phyloP scores from a whole-genome alignment of 2,329 filamentous ascomycete species.

The Aureobasidium zeae region DNA sequence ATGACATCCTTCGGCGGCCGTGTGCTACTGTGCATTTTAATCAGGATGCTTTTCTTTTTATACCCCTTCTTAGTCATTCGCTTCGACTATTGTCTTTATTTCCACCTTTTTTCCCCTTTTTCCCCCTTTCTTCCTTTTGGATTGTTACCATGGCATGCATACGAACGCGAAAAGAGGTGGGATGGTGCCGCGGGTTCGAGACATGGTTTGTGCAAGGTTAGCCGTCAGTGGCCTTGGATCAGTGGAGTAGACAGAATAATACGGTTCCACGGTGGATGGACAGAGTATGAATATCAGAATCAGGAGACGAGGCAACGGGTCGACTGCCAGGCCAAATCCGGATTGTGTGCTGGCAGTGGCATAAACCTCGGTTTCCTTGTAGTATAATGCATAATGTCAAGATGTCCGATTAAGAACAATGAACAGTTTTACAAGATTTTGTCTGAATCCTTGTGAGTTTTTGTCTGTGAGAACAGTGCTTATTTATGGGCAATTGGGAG shows the following conservation, averaged over 20 bases:
- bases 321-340: not conserved
- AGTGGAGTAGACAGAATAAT: constrained; percentile 3
- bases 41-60: not conserved
- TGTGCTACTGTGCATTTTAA: not conserved
- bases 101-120: not conserved
- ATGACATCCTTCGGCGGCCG: not conserved
- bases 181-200: too few relatives aligned
- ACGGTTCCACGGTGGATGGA: too few relatives aligned
- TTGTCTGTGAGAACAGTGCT: too few relatives aligned
- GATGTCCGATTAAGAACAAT: not conserved
- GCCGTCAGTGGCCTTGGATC: too few relatives aligned
- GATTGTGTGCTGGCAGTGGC: too few relatives aligned
- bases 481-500: not conserved
- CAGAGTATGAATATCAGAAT: not conserved
- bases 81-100: constrained; percentile 12
- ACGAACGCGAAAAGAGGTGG: not conserved
- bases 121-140: not conserved
- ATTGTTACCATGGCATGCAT: constrained; percentile 7
- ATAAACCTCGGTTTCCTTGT: not conserved
- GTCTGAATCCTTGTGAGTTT: too few relatives aligned
- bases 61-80: constrained; percentile 16
- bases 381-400: constrained; percentile 14
- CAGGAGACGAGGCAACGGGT: not conserved
- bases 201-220: too few relatives aligned
- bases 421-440: not conserved